Base-by-base conservation (phyloP, 2,329 filamentous ascomycete species). In the Zymoseptoria pseudotritici region DNA sequence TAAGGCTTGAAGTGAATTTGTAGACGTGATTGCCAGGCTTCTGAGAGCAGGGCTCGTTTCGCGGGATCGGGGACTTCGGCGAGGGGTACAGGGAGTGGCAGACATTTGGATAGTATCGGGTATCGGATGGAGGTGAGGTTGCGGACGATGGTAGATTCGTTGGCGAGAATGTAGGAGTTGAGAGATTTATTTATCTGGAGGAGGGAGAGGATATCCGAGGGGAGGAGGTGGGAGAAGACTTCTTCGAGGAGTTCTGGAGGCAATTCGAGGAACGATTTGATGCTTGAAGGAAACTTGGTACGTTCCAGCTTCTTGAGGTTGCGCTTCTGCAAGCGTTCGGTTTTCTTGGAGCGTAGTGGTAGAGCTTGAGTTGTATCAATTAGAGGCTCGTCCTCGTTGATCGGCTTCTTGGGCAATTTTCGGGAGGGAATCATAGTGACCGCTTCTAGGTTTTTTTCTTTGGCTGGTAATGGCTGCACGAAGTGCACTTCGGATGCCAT, bases 181-280 rank as follows among this genome's bases (percentile, higher is more conserved):
- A 81, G 76, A 10, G 73, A 63, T 22, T 69, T 75, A 69, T 73
- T 80, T 11, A 80, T 74, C 20, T 75, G 73, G 26, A 73, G 70
- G 2, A 84, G 71, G 1, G 65, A 73, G 65, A 82, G 75, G 20
- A 85, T 65, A 51, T 85, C 82, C 70, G 77, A 80, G 0, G 83
- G 82, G 0, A 65, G 72, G 8, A 83, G 72, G 19, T 76, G 67
- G n/a, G 70, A 66, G 1, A 85, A 61, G 17, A 83, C 76, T 46
- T 78, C 73, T 26, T 81, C 68, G 2, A 84, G 61, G 1, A 85
- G 71, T 67, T 85, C 83, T 17, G 78, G 77, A 0, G 83, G 83
- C 0, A 85, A 74, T 61, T 79, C 76, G 21, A 79, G 64, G 10
- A 83, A 69, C 20, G 65, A 74, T 31, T 68, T 67, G 10, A 69